Evolutionary conservation across 2,329 filamentous ascomycete genomes (phyloP).

Genomic region (Raffaelea ambrosiae): DNA sequence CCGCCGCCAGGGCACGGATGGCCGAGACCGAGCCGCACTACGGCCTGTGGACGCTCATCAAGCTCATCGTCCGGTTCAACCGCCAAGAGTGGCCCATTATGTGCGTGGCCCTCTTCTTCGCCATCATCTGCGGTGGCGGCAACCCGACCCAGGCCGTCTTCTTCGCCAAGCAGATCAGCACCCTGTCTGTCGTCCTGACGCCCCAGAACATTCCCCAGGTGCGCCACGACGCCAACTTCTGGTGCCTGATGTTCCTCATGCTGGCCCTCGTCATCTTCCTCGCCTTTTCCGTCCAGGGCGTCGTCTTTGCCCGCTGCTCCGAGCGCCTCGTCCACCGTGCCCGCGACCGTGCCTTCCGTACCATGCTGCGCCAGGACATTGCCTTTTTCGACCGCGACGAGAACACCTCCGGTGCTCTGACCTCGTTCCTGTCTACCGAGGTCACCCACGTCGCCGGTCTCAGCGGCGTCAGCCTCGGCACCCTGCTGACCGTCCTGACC

Average conservation of each 20-base stretch:
- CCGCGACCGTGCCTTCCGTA: constrained; percentile 72
- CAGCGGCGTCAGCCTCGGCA: constrained; percentile 79
- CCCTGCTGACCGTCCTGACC: constrained; percentile 69
- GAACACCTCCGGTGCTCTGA: constrained; percentile 82
- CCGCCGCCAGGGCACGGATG: constrained; percentile 25
- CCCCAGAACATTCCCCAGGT: constrained; percentile 44
- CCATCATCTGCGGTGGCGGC: constrained; percentile 69
- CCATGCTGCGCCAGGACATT: constrained; percentile 88
- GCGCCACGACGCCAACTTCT: constrained; percentile 69
- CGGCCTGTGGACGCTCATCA: constrained; percentile 66
- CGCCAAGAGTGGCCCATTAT: constrained; percentile 61
- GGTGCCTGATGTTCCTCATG: constrained; percentile 83
- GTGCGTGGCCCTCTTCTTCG: constrained; percentile 63
- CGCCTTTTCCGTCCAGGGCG: constrained; percentile 58
- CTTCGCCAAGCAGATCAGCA: constrained; percentile 80
- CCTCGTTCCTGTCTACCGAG: constrained; percentile 80
- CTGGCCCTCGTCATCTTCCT: constrained; percentile 67
- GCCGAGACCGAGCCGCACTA: constrained; percentile 45
- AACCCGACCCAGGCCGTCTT: constrained; percentile 61
- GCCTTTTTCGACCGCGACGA: constrained; percentile 84
- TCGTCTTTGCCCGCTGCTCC: constrained; percentile 77
- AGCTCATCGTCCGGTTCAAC: constrained; percentile 75
- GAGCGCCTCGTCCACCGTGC: constrained; percentile 78
- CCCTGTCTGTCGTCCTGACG: constrained; percentile 26
- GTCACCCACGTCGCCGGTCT: constrained; percentile 84